These are phyloP conservation scores for Lentinula raphanica DNA, from an alignment of 768 basidiomycete species.

Conservation along the genomic window DNA sequence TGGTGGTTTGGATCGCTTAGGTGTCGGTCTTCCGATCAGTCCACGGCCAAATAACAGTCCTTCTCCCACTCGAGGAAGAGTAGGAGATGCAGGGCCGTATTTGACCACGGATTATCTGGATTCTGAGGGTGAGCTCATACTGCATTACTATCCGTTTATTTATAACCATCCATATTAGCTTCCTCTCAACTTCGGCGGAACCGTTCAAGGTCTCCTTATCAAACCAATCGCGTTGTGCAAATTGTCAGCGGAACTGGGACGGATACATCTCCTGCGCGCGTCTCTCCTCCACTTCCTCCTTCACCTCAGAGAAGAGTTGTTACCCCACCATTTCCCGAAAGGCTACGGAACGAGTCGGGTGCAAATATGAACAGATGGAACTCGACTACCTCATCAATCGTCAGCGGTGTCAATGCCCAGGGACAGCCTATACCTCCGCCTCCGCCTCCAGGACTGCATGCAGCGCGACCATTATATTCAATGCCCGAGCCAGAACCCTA, in stretches of 20 bases:
- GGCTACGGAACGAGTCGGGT: not conserved
- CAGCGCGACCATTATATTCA: not conserved
- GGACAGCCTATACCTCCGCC: not conserved
- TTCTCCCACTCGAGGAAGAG: not conserved
- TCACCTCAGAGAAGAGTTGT: not conserved
- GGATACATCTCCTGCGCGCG: not conserved
- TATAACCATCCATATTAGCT: not conserved
- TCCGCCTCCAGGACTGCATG: no score
- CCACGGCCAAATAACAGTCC: not conserved
- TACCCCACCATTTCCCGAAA: not conserved
- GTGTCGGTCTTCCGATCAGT: not conserved
- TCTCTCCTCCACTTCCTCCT: not conserved
- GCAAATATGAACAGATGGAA: not conserved
- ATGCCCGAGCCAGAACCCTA: not conserved
- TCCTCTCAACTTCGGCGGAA: not conserved
- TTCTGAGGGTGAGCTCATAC: not conserved
- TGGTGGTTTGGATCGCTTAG: not conserved
- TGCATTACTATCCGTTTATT: not conserved
- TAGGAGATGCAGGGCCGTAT: not conserved
- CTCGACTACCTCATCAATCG: not conserved
- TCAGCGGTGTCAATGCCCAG: constrained; percentile 1
- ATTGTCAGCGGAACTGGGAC: not conserved
- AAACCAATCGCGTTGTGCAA: not conserved
- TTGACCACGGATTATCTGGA: not conserved
- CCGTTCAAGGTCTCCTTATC: not conserved